Evolutionary conservation across 2,329 filamentous ascomycete species (phyloP), one percentile per base, ranked within the genome.

Genomic region (Fusarium xyrophilum): DNA sequence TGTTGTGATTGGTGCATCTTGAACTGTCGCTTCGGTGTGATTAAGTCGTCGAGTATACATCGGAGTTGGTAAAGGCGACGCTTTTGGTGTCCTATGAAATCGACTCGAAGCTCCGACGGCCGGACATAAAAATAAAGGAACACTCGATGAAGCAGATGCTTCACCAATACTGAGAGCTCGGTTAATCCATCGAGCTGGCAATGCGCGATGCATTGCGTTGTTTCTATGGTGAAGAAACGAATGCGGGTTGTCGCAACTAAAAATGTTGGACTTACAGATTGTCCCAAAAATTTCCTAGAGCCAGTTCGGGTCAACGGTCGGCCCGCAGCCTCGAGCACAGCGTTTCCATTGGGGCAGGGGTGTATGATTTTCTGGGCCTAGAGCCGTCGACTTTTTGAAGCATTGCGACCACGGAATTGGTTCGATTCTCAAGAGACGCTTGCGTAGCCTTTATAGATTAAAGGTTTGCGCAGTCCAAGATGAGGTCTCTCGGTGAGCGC

Each of bases 401-500:
- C 53, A 64, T 69, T 60, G 58, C 68, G 63, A 71, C 42, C 50
- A 52, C 36, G 30, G 47, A 54, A 65, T 48, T 63, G 47, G 42
- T 48, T 66, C 68, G 30, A 62, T 53, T 44, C 47, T 23, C 30
- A 48, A 53, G 58, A 66, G 57, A 67, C 58, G 33, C 42, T 30
- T 58, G 65, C 64, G 51, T 60, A 61, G 42, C 43, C 67, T 72
- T 72, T 60, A 38, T 54, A 46, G 35, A 62, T 61, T 53, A 48
- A 63, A 63, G 67, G 52, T 46, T 53, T 56, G 44, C 56, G 55
- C 65, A 52, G 46, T 63, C 50, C 74, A 79, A 70, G 30, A 81
- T 81, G 79, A 76, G 79, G 70, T 76, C 82, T 69, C 79, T 91
- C 80, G 77, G 86, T 75, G 88, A 88, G 81, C 90, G 93, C 74